Conservation (phyloP, 75 land plant genomes). For the Picea glauca region DNA sequence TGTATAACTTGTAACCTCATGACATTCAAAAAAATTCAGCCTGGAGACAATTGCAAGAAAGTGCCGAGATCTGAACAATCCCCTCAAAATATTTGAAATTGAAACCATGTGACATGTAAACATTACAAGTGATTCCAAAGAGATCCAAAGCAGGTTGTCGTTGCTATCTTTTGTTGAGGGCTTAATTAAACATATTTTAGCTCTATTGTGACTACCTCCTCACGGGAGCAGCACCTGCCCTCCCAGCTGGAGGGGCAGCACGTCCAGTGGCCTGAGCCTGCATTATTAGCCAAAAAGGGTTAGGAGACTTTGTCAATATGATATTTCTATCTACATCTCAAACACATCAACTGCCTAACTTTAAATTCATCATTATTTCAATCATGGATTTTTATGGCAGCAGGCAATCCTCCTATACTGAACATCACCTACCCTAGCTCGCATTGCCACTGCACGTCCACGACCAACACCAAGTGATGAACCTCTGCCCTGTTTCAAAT, state of each 20-base stretch:
- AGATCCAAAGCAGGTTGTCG: no score
- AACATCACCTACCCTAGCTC: conserved; percentile 67
- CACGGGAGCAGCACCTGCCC: conserved; percentile 71
- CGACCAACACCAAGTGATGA: conserved; percentile 89
- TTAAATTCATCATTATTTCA: neutral
- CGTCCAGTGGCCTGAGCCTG: conserved; percentile 89
- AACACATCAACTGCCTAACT: neutral
- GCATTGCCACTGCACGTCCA: conserved; percentile 90
- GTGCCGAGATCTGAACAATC: no score
- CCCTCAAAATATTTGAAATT: no score
- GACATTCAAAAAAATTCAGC: no score
- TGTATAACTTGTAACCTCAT: no score
- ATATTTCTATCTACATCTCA: neutral
- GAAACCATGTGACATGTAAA: no score
- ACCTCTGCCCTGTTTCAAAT: conserved; percentile 73
- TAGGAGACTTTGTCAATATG: neutral
- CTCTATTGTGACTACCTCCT: conserved; percentile 44
- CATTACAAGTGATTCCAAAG: no score
- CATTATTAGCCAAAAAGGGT: neutral
- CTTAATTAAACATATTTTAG: neutral
- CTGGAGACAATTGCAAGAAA: no score
- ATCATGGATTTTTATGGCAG: neutral
- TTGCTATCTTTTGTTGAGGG: no score
- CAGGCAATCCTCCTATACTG: neutral
- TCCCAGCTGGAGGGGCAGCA: conserved; percentile 58